Conservation (phyloP, 1,139 yeast genomes). For the Debaryomycetaceae sp. region DNA sequence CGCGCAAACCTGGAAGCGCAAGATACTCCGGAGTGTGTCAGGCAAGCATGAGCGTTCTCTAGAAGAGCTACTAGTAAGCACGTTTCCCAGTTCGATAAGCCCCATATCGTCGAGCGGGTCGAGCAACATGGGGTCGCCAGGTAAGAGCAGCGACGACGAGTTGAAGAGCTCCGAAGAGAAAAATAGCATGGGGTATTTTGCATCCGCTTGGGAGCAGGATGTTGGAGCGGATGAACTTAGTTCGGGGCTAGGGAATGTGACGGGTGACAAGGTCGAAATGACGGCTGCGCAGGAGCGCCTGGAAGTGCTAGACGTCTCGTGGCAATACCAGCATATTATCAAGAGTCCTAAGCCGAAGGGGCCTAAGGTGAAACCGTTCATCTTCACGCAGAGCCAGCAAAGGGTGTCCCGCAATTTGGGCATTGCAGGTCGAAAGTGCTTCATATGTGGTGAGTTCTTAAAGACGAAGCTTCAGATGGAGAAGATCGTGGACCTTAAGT, state of each 20-base stretch:
- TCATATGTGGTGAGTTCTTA: slow-evolving; percentile 35
- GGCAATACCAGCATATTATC: neutral
- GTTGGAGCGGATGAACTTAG: neutral
- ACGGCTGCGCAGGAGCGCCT: neutral
- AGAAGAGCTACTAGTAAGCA: neutral
- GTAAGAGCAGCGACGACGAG: neutral
- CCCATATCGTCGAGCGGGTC: slow-evolving; percentile 1
- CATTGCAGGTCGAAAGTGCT: slow-evolving; percentile 17
- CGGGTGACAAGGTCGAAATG: neutral
- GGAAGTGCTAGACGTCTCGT: neutral
- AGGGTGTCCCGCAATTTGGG: slow-evolving; percentile 2
- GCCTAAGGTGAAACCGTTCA: slow-evolving; percentile 26
- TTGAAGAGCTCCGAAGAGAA: neutral
- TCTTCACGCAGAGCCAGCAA: slow-evolving; percentile 16
- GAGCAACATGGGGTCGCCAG: neutral
- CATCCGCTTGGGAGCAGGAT: neutral
- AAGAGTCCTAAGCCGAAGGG: slow-evolving; percentile 12
- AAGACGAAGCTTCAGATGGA: slow-evolving; percentile 33
- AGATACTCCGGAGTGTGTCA: neutral
- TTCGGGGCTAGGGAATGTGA: neutral
- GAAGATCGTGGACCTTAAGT: slow-evolving; percentile 26
- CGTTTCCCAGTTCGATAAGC: slow-evolving; percentile 1
- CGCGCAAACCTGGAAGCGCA: neutral
- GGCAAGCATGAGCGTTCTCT: neutral
- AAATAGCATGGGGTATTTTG: neutral